These are phyloP conservation scores for Barnettozyma wickerhamii DNA, from an alignment of 805 yeast species.

Conservation along the genomic window DNA sequence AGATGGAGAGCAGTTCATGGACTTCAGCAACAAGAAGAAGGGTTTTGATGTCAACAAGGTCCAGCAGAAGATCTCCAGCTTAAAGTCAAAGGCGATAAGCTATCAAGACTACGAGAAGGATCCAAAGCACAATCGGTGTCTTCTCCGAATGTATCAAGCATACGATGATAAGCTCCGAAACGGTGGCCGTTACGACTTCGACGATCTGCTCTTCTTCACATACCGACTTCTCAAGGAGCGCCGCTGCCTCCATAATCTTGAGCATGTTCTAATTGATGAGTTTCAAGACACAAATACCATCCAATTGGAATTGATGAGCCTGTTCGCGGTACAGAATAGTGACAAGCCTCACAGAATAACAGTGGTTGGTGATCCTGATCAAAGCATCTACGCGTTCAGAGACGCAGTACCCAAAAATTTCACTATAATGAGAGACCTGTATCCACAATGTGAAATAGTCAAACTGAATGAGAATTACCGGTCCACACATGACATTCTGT, in stretches of 20 bases:
- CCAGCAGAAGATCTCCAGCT: conserved; percentile 38
- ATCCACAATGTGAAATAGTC: conserved; percentile 34
- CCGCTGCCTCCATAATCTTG: conserved; percentile 28
- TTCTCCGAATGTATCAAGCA: conserved; percentile 39
- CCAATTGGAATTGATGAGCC: conserved; percentile 65
- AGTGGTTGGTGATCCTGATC: conserved; percentile 96
- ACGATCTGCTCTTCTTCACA: conserved; percentile 66
- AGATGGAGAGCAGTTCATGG: not conserved
- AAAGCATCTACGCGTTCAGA: conserved; percentile 86
- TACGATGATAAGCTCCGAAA: conserved; percentile 48
- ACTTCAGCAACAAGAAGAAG: conserved; percentile 1
- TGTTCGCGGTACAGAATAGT: conserved; percentile 39
- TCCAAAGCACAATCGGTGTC: conserved; percentile 27
- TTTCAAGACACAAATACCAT: conserved; percentile 87
- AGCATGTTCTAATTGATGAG: conserved; percentile 86
- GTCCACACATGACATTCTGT: conserved; percentile 64
- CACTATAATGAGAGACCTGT: conserved; percentile 42
- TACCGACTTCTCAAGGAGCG: conserved; percentile 38
- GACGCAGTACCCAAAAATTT: conserved; percentile 74
- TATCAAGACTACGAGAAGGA: conserved; percentile 36
- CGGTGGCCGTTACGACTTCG: conserved; percentile 65
- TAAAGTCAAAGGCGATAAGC: conserved; percentile 49
- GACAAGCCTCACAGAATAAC: conserved; percentile 55
- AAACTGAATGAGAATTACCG: conserved; percentile 71
- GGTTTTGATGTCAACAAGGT: conserved; percentile 11